These are phyloP conservation scores for Lactuca sativa DNA, from an alignment of 129 eudicot species.

Conservation along the genomic window DNA sequence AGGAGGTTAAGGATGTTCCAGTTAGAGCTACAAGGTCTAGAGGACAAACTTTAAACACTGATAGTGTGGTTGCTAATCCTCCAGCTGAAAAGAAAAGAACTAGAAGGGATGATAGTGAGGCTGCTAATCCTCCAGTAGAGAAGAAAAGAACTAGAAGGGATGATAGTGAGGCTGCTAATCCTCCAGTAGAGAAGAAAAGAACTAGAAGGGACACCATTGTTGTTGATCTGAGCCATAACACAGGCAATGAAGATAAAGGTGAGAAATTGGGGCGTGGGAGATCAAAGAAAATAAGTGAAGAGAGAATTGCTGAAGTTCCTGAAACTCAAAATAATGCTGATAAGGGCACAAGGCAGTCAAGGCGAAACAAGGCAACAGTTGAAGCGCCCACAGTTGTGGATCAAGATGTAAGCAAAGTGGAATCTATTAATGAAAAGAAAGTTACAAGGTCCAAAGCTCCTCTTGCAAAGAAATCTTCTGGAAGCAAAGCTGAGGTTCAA, in stretches of 20 bases:
- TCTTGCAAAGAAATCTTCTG: conserved; percentile 14
- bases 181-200: conserved; percentile 34
- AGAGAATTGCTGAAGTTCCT: background rate
- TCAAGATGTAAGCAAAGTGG: conserved; percentile 28
- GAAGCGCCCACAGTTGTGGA: conserved; percentile 1
- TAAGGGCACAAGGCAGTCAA: conserved; percentile 16
- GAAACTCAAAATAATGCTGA: conserved; percentile 7
- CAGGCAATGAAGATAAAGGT: conserved; percentile 12
- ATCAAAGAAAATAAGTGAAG: conserved; percentile 20
- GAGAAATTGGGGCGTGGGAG: conserved; percentile 15
- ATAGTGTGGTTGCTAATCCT: conserved; percentile 4
- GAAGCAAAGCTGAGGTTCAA: conserved; percentile 21
- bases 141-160: conserved; percentile 42
- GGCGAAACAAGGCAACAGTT: conserved; percentile 18
- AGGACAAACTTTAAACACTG: conserved; percentile 17
- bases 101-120: conserved; percentile 25
- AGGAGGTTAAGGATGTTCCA: conserved; percentile 29
- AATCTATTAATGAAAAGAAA: conserved; percentile 18
- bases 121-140: conserved; percentile 15
- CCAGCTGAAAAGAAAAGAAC: conserved; percentile 35
- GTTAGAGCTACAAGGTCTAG: conserved; percentile 50
- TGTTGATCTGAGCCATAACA: conserved; percentile 16
- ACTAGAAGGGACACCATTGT: conserved; percentile 27
- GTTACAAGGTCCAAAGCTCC: conserved; percentile 25
- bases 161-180: conserved; percentile 7